Conservation (phyloP, 1,284 basidiomycete genomes). For the Garcileccinum viscosum region DNA sequence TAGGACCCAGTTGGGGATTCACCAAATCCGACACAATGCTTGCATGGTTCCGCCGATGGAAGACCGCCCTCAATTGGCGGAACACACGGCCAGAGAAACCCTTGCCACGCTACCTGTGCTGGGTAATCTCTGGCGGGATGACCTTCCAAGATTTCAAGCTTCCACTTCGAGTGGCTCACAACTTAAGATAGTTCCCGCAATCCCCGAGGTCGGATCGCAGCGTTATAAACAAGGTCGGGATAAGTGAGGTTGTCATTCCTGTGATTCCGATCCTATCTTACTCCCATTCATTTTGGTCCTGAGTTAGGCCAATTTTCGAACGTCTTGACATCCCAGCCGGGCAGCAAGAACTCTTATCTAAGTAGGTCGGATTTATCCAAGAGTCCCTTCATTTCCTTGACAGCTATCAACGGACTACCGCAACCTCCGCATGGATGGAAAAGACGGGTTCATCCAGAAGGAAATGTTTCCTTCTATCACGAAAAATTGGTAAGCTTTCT, state of each 20-base stretch:
- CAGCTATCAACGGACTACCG: slow-evolving; percentile 6
- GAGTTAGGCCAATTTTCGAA: neutral
- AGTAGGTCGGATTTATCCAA: slow-evolving; percentile 5
- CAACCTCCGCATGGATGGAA: slow-evolving; percentile 11
- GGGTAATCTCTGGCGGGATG: neutral
- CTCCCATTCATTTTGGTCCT: neutral
- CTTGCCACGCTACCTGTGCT: slow-evolving; percentile 7
- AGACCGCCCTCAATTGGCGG: neutral
- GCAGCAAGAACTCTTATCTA: slow-evolving; percentile 17
- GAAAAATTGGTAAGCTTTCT: slow-evolving; percentile 19
- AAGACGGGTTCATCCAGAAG: slow-evolving; percentile 28
- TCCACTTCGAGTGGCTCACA: neutral
- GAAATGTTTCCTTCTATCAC: slow-evolving; percentile 19
- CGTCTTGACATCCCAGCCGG: slow-evolving; percentile 14
- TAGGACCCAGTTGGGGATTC: neutral
- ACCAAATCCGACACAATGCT: neutral
- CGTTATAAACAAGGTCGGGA: slow-evolving; percentile 12
- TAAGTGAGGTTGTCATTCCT: slow-evolving; percentile 9
- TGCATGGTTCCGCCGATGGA: neutral
- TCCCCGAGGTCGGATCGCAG: slow-evolving; percentile 23
- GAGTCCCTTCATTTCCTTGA: neutral
- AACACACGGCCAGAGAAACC: neutral
- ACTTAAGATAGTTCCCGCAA: slow-evolving; percentile 6
- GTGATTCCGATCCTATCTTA: neutral
- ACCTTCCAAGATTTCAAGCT: neutral